These are phyloP conservation scores for Periconia sp. DNA, from an alignment of 2,329 filamentous ascomycete genomes.

Conservation along the genomic window DNA sequence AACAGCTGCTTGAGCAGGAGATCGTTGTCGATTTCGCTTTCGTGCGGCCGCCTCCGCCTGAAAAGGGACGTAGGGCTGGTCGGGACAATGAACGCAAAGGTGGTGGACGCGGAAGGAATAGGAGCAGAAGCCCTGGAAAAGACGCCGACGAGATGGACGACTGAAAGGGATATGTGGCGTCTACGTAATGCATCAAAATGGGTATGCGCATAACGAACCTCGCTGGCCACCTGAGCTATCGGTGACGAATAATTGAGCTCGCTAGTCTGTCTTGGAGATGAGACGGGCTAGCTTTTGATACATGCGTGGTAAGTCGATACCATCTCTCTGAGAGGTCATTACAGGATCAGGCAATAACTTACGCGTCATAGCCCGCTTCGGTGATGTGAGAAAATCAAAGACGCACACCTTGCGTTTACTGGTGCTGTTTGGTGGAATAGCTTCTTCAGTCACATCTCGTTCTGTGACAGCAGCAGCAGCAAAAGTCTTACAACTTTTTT, in stretches of 20 bases:
- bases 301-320: not conserved
- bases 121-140: slow-evolving; percentile 49
- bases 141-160: slow-evolving; percentile 39
- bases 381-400: not conserved
- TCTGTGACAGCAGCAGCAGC: too few species aligned
- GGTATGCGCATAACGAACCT: not conserved
- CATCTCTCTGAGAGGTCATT: not conserved
- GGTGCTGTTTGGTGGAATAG: too few species aligned
- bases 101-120: slow-evolving; percentile 36
- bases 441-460: too few species aligned
- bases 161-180: slow-evolving; percentile 7
- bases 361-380: not conserved
- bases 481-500: too few species aligned
- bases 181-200: not conserved
- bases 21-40: slow-evolving; percentile 83
- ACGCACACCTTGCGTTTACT: too few species aligned
- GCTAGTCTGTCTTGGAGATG: slow-evolving; percentile 7
- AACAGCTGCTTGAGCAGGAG: slow-evolving; percentile 79
- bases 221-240: not conserved
- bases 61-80: slow-evolving; percentile 48
- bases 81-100: slow-evolving; percentile 36
- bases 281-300: slow-evolving; percentile 7
- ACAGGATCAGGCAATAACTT: not conserved
- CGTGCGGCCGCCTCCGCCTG: slow-evolving; percentile 69
- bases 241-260: not conserved